Evolutionary conservation across 176 grass and related monocot species (phyloP).

Genomic region (Rhynchospora tenuis): DNA sequence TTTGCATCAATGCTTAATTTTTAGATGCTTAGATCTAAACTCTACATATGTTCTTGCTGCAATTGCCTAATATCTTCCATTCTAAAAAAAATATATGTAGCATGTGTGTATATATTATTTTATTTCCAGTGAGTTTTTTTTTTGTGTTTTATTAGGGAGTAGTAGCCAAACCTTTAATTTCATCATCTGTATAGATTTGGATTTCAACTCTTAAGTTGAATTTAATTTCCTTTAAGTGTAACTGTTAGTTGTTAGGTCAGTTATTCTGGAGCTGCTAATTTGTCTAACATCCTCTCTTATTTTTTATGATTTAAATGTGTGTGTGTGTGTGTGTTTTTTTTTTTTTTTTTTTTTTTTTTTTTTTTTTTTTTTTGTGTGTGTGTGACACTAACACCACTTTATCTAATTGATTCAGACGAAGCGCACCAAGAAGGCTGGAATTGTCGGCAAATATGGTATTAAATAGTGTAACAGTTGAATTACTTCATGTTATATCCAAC

Average conservation of each 20-base stretch:
- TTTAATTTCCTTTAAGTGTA: neutral
- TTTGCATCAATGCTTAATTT: neutral
- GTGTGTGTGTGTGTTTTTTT: too few relatives aligned
- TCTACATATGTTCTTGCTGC: neutral
- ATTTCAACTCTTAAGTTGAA: neutral
- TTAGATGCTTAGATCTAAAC: neutral
- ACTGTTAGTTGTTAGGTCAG: neutral
- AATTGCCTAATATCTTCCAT: neutral
- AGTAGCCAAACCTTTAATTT: neutral
- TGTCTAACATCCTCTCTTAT: neutral
- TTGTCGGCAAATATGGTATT: conserved; percentile 93
- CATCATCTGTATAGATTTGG: neutral
- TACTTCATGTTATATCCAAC: neutral
- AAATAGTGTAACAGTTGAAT: neutral
- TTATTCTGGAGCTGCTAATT: neutral
- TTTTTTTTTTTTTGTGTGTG: too few relatives aligned
- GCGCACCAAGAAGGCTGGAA: conserved; percentile 90
- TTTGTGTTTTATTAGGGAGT: neutral
- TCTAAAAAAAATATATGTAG: neutral
- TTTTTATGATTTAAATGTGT: neutral
- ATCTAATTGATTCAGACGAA: conserved; percentile 48
- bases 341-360: too few relatives aligned
- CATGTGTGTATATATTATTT: neutral
- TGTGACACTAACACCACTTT: neutral
- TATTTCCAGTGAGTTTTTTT: neutral